Evolutionary conservation across 192 early-diverging fungal species (phyloP), one percentile per base, ranked within the genome.

Genomic region (Coemansia sp.): DNA sequence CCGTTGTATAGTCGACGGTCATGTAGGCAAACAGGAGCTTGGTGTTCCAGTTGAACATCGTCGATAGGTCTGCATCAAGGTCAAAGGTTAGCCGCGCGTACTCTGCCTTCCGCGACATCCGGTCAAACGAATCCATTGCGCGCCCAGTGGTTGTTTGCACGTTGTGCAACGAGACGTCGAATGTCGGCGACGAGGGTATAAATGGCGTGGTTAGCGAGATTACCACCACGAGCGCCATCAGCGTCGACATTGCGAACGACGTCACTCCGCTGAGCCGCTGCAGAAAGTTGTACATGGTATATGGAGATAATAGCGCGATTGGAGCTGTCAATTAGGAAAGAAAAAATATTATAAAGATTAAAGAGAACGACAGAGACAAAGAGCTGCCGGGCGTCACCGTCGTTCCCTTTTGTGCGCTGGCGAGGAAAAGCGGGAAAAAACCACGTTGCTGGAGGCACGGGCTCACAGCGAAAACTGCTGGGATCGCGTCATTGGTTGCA

Each of bases 31-130:
- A 83, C 62, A 83, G 47, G 0, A 77, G 71, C 65, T 83, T 83
- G 11, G 80, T 83, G 68, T 83, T 83, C 80, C 80, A 83, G 76
- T 83, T 83, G 22, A 83, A 77, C 76, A 83, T 68, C 9, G 70
- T 67, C 9, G 80, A 46, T 9, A 83, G 60, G 75, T 83, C 80
- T 1, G 80, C 80, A 38, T 83, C 76, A 7, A 83, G 24, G 47
- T 83, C 80, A 65, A 83, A 83, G 1, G 80, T 83, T 36, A 83
- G 60, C 5, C 72, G 71, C 10, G 80, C 76, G 46, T 74, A 77
- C 54, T 83, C 80, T 12, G 80, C 64, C 5, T 67, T 60, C 8
- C 68, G 67, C 15, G 80, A 77, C 19, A 59, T 60, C 27, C 51
- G 60, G 69, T 83, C 80, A 40, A 59, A 73, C 22, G 76, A 56